Conservation (phyloP, 148 eudicot genomes). For the Rheum nobile region DNA sequence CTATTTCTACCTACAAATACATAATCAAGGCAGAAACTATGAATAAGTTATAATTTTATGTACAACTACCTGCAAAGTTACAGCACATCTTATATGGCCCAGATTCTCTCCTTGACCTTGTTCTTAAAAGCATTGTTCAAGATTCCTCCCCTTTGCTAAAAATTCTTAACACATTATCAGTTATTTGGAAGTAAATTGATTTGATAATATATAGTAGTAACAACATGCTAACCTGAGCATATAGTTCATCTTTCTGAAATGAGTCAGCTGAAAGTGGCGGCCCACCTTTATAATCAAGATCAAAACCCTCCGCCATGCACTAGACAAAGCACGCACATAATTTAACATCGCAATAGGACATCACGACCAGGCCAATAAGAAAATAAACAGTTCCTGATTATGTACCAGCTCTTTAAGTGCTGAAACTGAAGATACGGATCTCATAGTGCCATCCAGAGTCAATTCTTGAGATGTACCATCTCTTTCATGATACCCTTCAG, state of each 20-base stretch:
- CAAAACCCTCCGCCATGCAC: constrained; percentile 77
- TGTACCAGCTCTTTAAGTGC: constrained; percentile 70
- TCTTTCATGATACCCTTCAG: too few relatives aligned
- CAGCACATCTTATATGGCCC: too few relatives aligned
- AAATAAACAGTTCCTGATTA: not conserved
- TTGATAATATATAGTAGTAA: not conserved
- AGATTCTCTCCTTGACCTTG: too few relatives aligned
- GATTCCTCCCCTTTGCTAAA: too few relatives aligned
- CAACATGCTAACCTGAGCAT: constrained; percentile 41
- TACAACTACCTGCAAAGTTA: too few relatives aligned
- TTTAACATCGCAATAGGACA: constrained; percentile 1
- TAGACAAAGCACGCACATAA: constrained; percentile 15
- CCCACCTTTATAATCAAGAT: constrained; percentile 36
- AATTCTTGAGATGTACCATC: too few relatives aligned
- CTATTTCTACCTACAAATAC: constrained; percentile 54
- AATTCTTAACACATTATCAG: too few relatives aligned
- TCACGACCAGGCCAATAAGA: not conserved
- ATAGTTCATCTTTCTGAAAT: constrained; percentile 46
- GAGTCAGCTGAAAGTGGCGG: constrained; percentile 49
- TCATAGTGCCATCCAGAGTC: constrained; percentile 40
- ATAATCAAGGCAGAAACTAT: not conserved
- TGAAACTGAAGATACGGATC: constrained; percentile 39
- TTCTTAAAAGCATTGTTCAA: too few relatives aligned
- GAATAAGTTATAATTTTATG: not conserved
- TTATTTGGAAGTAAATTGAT: not conserved